Base-by-base conservation (phyloP, 108 stramenopile species). In the Cylindrotheca fusiformis region DNA sequence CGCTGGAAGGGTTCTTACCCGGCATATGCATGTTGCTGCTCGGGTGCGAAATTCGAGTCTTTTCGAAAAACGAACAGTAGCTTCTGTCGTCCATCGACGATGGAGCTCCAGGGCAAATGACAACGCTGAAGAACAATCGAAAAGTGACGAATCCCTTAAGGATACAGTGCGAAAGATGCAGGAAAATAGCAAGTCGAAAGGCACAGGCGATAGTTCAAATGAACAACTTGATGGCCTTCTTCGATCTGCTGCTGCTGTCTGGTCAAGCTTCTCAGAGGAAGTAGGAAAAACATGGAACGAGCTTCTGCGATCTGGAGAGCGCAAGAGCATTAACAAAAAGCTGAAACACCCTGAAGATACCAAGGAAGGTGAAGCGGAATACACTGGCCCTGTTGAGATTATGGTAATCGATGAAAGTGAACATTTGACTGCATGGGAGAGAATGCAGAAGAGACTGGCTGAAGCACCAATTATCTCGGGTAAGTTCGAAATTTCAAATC, bases 391-490 rank as follows among this genome's bases (percentile, higher is more conserved):
- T 10, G 84, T 75, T 20, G 84, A 80, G 47, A 78, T 96, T 52
- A 93, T 97, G 95, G 78, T 96, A 30, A 95, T 98, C 59, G 94
- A 97, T 60, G 82, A 84, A 58, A 85, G 93, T 29, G 90, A 95
- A 50, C 75, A 91, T 57, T 77, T 94, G 70, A 87, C 77, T 61
- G 94, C 95, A 21, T 98, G 94, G 95, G 95, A 97, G 68, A 67
- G 90, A 63, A 90, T 98, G 87, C 87, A 91, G 65, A 84, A 80
- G 49, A 80, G 95, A 32, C 76, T 98, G 62, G 75, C 76, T 25
- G 93, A 96, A 61, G 92, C 97, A 0, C 97, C 96, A 30, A 93
- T 98, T 55, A 97, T 98, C 77, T 80, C 85, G 63, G 86, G 86
- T 81, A 55, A 59, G 60, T 30, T 41, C n/a, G 27, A 29, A 27